These are phyloP conservation scores for Castanea sativa DNA, from an alignment of 306 rosid genomes.

Conservation along the genomic window DNA sequence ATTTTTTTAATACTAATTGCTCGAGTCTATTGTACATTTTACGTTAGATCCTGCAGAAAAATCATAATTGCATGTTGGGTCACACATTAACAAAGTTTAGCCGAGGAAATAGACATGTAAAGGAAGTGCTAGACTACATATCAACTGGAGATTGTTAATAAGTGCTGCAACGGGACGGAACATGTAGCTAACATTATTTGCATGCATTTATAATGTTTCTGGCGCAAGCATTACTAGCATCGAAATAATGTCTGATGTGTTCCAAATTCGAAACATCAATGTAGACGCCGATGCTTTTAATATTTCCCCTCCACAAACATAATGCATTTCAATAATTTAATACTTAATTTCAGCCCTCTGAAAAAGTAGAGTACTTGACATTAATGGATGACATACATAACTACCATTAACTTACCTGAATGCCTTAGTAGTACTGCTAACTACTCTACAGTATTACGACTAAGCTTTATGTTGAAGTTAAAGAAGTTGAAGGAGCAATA, in stretches of 20 bases:
- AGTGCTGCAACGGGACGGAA: too few relatives aligned
- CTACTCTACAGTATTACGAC: not conserved
- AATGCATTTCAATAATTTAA: not conserved
- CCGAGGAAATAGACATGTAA: too few relatives aligned
- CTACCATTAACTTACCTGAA: not conserved
- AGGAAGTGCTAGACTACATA: too few relatives aligned
- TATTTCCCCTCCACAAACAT: not conserved
- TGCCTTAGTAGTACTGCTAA: not conserved
- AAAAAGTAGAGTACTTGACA: not conserved
- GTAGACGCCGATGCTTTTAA: not conserved
- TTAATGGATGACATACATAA: too few relatives aligned
- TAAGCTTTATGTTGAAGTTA: not conserved
- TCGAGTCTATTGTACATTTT: too few relatives aligned
- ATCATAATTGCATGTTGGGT: too few relatives aligned
- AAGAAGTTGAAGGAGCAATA: not conserved
- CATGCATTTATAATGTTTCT: not conserved
- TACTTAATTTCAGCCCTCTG: not conserved
- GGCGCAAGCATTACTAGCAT: not conserved
- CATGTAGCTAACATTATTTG: not conserved
- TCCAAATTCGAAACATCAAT: not conserved
- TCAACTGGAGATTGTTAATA: too few relatives aligned
- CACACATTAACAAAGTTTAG: too few relatives aligned
- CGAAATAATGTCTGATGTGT: not conserved
- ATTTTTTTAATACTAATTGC: not conserved
- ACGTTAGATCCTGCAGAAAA: too few relatives aligned